A percentile compares a stretch with the other conserved stretches of the same genome.
Evolutionary conservation across 139 green algal genomes (phyloP).

Genomic region (Micromonas pusilla): DNA sequence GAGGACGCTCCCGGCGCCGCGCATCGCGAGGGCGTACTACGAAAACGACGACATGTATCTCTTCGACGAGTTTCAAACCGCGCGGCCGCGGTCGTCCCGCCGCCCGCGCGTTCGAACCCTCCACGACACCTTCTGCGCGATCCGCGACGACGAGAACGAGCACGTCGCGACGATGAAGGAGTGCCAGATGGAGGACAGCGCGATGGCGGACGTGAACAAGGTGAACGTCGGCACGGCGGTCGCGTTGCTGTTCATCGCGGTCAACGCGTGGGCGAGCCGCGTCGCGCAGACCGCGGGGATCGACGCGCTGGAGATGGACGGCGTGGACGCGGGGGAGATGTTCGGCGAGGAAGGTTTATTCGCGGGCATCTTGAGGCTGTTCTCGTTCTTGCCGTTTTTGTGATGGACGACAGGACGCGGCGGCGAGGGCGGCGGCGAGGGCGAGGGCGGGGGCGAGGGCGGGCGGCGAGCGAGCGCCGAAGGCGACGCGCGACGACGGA

Average conservation of each 20-base stretch:
- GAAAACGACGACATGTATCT: slow-evolving; percentile 69
- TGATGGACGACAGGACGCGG: too few species aligned
- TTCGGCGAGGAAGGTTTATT: neutral
- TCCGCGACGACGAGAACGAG: slow-evolving; percentile 85
- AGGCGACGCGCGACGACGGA: too few species aligned
- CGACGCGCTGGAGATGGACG: neutral
- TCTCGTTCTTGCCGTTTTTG: neutral
- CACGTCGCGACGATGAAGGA: slow-evolving; percentile 88
- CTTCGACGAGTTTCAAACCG: slow-evolving; percentile 53
- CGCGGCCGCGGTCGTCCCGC: slow-evolving; percentile 13
- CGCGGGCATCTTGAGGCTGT: neutral
- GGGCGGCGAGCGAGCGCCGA: neutral
- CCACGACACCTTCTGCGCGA: slow-evolving; percentile 55
- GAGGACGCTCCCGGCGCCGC: slow-evolving; percentile 71
- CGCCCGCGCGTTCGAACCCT: slow-evolving; percentile 36
- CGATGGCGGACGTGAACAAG: neutral
- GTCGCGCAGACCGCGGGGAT: neutral
- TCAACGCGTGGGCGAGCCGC: neutral
- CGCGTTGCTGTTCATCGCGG: neutral
- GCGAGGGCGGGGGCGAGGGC: neutral
- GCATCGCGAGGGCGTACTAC: slow-evolving; percentile 90
- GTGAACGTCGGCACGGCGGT: neutral
- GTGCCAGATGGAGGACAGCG: slow-evolving; percentile 53
- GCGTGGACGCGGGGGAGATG: neutral
- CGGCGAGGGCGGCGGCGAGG: neutral